Evolutionary conservation across 2,329 filamentous ascomycete genomes (phyloP), one percentile per base, ranked within the genome.

Genomic region (Colletotrichum magnum): DNA sequence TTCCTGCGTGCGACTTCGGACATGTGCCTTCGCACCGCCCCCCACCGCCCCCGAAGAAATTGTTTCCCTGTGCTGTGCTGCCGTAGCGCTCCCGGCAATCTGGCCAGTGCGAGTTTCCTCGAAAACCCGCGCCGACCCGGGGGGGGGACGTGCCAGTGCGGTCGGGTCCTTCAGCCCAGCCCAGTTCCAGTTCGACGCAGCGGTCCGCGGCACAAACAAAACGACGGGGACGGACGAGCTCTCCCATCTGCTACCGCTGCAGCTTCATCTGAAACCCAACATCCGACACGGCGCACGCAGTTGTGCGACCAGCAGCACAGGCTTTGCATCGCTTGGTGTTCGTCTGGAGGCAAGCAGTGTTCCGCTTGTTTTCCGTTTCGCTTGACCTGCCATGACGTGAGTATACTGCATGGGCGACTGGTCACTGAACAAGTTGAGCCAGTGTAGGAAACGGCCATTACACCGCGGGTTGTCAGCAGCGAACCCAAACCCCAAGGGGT

Each of bases 201-300:
- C 47, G 61, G 54, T 66, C 61, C 51, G 43, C 62, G 56, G 63
- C 62, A 66, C 56, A 56, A 69, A 51, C 56, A 66, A 69, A 52
- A 51, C 56, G 36, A 52, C 41, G 26, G 43, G 41, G 26, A 58
- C 53, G 21, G 50, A 12, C 52, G 50, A 28, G 26, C 32, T 18
- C 53, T 60, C 39, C 21, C 50, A 32, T n/a, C 24, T 67, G 58
- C 52, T 45, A 52, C 64, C 43, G 51, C 21, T 60, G 32, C 66
- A 60, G 51, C 62, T 18, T 60, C 56, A 61, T 66, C 62, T 67
- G 67, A 69, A 67, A 69, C 67, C 56, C 53, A 53, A 61, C 62
- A 61, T 61, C 56, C 45, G 67, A 61, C 56, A 61, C 56, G 32
- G 43, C 45, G 66, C 41, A 51, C 51, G 57, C 51, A 51, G 36